Conservation (phyloP, 805 yeast genomes). For the Candida peoriensis region DNA sequence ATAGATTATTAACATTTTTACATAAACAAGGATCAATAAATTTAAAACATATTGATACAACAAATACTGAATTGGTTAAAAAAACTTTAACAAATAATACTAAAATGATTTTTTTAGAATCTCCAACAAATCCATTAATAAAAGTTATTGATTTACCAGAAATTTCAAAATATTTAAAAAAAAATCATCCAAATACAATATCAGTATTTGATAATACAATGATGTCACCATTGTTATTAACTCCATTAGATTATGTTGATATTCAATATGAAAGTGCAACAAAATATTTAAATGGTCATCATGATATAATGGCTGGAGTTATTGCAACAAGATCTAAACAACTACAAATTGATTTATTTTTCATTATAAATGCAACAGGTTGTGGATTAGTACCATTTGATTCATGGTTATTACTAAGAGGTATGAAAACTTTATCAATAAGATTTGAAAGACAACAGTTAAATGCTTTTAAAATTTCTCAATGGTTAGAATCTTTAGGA, state of each 20-base stretch:
- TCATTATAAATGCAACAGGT: slow-evolving; percentile 84
- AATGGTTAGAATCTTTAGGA: slow-evolving; percentile 61
- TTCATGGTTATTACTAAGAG: slow-evolving; percentile 83
- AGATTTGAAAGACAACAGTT: slow-evolving; percentile 84
- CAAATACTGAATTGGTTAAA: slow-evolving; percentile 57
- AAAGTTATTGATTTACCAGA: slow-evolving; percentile 77
- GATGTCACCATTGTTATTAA: slow-evolving; percentile 88
- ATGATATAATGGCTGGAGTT: slow-evolving; percentile 95
- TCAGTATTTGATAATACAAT: slow-evolving; percentile 93
- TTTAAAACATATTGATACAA: slow-evolving; percentile 78
- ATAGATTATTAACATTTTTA: slow-evolving; percentile 73
- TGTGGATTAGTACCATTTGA: slow-evolving; percentile 91
- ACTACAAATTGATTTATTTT: slow-evolving; percentile 65
- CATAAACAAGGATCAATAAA: slow-evolving; percentile 57
- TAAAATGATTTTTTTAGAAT: slow-evolving; percentile 78
- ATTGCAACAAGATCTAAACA: slow-evolving; percentile 62
- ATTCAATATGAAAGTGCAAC: slow-evolving; percentile 94
- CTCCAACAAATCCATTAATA: slow-evolving; percentile 92
- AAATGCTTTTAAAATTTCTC: slow-evolving; percentile 72
- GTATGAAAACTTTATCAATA: slow-evolving; percentile 81
- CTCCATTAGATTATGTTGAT: slow-evolving; percentile 82
- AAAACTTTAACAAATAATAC: slow-evolving; percentile 52
- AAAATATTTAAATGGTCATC: slow-evolving; percentile 90
- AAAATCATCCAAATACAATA: slow-evolving; percentile 57
- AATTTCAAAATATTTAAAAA: slow-evolving; percentile 63